Conservation (phyloP, 2,329 filamentous ascomycete species). For the Elsinoe necatrix region DNA sequence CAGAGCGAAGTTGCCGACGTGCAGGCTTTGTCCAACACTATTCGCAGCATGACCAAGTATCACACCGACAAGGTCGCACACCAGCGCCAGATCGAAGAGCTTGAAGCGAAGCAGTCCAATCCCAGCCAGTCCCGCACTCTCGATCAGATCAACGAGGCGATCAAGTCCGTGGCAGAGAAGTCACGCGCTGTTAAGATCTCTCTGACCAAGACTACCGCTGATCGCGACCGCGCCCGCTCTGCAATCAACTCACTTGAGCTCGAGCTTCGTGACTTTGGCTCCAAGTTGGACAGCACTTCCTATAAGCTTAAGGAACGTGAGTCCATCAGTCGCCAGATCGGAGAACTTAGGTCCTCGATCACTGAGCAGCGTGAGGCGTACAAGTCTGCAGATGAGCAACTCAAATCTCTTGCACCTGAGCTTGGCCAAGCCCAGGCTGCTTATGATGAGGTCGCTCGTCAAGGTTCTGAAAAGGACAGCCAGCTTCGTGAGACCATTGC, state of each 20-base stretch:
- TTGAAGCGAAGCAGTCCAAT: slow-evolving; percentile 67
- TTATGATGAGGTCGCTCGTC: slow-evolving; percentile 66
- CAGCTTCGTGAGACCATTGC: slow-evolving; percentile 63
- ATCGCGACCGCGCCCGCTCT: slow-evolving; percentile 63
- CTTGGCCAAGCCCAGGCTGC: slow-evolving; percentile 66
- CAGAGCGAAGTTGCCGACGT: slow-evolving; percentile 62
- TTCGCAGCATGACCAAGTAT: slow-evolving; percentile 66
- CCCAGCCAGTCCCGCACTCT: slow-evolving; percentile 58
- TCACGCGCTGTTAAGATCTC: slow-evolving; percentile 55
- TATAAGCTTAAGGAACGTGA: slow-evolving; percentile 76
- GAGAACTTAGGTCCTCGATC: slow-evolving; percentile 62
- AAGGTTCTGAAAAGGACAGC: slow-evolving; percentile 64
- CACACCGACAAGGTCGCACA: slow-evolving; percentile 63
- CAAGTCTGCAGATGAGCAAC: slow-evolving; percentile 59
- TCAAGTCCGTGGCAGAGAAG: slow-evolving; percentile 59
- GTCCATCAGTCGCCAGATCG: slow-evolving; percentile 60
- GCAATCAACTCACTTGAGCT: slow-evolving; percentile 63
- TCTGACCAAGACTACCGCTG: slow-evolving; percentile 56
- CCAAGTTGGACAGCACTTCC: slow-evolving; percentile 60
- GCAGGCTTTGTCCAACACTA: slow-evolving; percentile 66
- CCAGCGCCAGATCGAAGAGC: slow-evolving; percentile 63
- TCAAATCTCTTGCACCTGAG: slow-evolving; percentile 66
- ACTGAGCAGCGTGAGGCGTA: slow-evolving; percentile 61
- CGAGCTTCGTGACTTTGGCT: slow-evolving; percentile 64
- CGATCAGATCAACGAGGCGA: slow-evolving; percentile 75